These are phyloP conservation scores for Xerocomellus amylosporus DNA, from an alignment of 768 basidiomycete species.

Conservation along the genomic window DNA sequence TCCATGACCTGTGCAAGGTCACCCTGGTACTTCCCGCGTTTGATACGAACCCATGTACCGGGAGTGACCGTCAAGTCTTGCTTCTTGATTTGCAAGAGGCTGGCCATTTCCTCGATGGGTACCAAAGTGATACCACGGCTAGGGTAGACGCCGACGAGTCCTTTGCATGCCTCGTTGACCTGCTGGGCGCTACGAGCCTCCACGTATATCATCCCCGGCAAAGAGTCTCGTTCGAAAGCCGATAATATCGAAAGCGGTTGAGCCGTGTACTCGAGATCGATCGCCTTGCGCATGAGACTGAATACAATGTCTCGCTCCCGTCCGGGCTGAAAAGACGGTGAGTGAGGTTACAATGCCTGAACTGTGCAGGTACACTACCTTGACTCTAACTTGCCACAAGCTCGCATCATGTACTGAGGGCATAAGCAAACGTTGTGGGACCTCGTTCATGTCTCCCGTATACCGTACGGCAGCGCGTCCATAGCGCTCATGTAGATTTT, in stretches of 20 bases:
- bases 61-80: conserved; percentile 80
- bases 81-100: conserved; percentile 92
- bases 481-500: conserved; percentile 77
- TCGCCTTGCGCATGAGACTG: conserved; percentile 91
- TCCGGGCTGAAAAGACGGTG: conserved; percentile 56
- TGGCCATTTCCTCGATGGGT: conserved; percentile 98
- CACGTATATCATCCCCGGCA: conserved; percentile 95
- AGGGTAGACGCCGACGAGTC: conserved; percentile 90
- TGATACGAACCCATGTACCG: conserved; percentile 94
- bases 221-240: conserved; percentile 93
- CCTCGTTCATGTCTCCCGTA: conserved; percentile 88
- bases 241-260: conserved; percentile 84
- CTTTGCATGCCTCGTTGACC: conserved; percentile 80
- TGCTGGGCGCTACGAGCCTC: conserved; percentile 88
- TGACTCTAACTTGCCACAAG: conserved; percentile 93
- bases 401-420: conserved; percentile 94
- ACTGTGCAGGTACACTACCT: conserved; percentile 47
- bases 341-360: not conserved
- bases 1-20: conserved; percentile 96
- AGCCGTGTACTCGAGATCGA: conserved; percentile 76
- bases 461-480: conserved; percentile 67
- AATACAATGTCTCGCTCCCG: conserved; percentile 92
- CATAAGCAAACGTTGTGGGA: conserved; percentile 93
- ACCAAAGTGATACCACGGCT: conserved; percentile 81
- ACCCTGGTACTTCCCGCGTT: conserved; percentile 88